phyloP scores from a whole-genome alignment of 2,329 filamentous ascomycete genomes.

The Bipolaris gigantea region DNA sequence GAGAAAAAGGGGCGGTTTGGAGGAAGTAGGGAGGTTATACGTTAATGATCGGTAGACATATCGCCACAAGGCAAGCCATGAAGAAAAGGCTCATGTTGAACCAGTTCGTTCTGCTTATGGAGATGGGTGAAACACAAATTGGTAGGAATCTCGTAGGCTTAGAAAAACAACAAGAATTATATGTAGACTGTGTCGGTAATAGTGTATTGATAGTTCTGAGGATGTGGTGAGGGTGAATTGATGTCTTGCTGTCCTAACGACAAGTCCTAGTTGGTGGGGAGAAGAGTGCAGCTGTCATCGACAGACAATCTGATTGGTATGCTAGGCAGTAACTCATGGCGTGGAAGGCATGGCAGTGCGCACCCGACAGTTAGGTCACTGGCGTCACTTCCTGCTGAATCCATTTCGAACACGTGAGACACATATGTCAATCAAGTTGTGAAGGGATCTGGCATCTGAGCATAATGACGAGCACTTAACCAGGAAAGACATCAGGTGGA shows the following conservation, averaged over 20 bases:
- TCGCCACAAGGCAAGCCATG: conserved; percentile 22
- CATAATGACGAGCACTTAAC: too few species aligned
- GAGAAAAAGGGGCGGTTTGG: neutral
- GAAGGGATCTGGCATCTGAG: neutral
- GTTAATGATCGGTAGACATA: conserved; percentile 28
- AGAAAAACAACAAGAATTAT: neutral
- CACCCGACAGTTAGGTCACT: too few species aligned
- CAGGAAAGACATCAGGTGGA: neutral
- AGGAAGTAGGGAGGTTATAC: conserved; percentile 24
- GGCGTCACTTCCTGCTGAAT: neutral
- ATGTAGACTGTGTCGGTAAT: neutral
- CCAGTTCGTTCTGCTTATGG: neutral
- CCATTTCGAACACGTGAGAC: neutral
- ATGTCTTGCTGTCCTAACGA: neutral
- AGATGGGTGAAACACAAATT: too few species aligned
- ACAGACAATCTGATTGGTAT: neutral
- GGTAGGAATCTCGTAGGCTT: too few species aligned
- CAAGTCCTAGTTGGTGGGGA: neutral
- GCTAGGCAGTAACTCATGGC: neutral
- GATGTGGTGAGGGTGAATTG: too few species aligned
- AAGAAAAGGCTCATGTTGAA: conserved; percentile 19
- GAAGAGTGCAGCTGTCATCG: neutral
- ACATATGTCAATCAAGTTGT: neutral
- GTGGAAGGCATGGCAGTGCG: neutral
- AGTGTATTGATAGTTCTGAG: neutral